Conservation (phyloP, 352 stramenopile species). For the Pythium brachiatum region DNA sequence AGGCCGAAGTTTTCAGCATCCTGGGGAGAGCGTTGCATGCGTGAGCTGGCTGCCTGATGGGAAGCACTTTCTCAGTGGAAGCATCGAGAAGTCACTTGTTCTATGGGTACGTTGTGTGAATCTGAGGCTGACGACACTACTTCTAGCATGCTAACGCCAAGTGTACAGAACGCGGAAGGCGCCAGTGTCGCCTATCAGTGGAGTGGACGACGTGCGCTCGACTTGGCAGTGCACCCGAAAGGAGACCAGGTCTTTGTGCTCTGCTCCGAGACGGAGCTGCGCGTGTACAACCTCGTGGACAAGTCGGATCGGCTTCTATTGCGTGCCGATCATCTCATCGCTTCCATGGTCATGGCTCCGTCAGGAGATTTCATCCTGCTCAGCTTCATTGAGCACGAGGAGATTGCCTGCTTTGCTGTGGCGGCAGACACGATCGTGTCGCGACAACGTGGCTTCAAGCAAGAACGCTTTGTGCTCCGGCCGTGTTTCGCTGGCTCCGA, state of each 20-base stretch:
- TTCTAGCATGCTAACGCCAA: background rate
- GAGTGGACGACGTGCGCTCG: constrained; percentile 57
- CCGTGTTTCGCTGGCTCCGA: constrained; percentile 57
- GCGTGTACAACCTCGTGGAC: constrained; percentile 51
- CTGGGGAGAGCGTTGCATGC: constrained; percentile 42
- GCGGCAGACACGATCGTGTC: constrained; percentile 38
- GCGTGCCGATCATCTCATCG: constrained; percentile 50
- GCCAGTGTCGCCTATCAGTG: constrained; percentile 62
- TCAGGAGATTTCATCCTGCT: constrained; percentile 51
- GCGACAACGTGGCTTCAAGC: constrained; percentile 51
- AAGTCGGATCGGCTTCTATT: constrained; percentile 65
- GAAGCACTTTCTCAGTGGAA: constrained; percentile 67
- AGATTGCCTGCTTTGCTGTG: constrained; percentile 56
- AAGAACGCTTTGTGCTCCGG: constrained; percentile 61
- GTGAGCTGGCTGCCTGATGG: constrained; percentile 59
- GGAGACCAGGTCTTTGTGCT: constrained; percentile 59
- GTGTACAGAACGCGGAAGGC: constrained; percentile 41
- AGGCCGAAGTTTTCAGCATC: constrained; percentile 55
- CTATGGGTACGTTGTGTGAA: constrained; percentile 53
- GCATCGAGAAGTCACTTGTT: constrained; percentile 67
- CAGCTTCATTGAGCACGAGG: constrained; percentile 60
- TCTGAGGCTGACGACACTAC: background rate
- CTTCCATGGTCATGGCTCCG: constrained; percentile 46
- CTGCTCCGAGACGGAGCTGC: constrained; percentile 51
- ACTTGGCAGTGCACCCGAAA: constrained; percentile 55